A percentile compares a stretch with the other conserved stretches of the same genome.
These are phyloP conservation scores for Globisporangium lucens DNA, from an alignment of 352 stramenopile species.

Conservation along the genomic window DNA sequence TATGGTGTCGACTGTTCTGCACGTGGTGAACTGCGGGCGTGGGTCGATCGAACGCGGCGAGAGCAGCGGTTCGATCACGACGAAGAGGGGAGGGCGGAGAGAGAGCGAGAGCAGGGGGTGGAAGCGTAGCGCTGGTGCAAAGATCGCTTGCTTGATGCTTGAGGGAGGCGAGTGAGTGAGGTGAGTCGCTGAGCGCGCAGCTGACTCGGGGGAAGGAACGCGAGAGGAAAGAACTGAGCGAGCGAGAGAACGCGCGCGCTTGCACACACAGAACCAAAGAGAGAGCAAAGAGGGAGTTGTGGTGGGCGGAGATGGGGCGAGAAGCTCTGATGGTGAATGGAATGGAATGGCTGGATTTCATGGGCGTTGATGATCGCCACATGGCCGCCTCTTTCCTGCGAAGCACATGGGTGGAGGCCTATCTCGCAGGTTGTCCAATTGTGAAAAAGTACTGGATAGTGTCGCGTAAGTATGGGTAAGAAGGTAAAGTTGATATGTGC, in stretches of 20 bases:
- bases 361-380: conserved; percentile 1
- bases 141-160: conserved; percentile 9
- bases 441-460: neutral
- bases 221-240: neutral
- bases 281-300: neutral
- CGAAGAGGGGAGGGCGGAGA: neutral
- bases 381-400: conserved; percentile 1
- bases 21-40: conserved; percentile 16
- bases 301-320: neutral
- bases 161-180: neutral
- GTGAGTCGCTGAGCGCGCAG: conserved; percentile 1
- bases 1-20: conserved; percentile 15
- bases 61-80: conserved; percentile 2
- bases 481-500: too few species aligned
- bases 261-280: neutral
- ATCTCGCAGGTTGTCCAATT: neutral
- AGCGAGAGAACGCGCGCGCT: neutral
- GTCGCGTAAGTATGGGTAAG: neutral
- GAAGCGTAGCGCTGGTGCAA: neutral
- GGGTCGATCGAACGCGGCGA: conserved; percentile 1
- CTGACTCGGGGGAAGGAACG: conserved; percentile 5
- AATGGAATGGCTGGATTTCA: conserved; percentile 12
- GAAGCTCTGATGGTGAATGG: neutral
- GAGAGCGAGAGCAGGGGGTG: neutral
- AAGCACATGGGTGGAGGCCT: conserved; percentile 4